phyloP scores from a whole-genome alignment of 2,329 filamentous ascomycete species.

The Clarireedia hainanense region DNA sequence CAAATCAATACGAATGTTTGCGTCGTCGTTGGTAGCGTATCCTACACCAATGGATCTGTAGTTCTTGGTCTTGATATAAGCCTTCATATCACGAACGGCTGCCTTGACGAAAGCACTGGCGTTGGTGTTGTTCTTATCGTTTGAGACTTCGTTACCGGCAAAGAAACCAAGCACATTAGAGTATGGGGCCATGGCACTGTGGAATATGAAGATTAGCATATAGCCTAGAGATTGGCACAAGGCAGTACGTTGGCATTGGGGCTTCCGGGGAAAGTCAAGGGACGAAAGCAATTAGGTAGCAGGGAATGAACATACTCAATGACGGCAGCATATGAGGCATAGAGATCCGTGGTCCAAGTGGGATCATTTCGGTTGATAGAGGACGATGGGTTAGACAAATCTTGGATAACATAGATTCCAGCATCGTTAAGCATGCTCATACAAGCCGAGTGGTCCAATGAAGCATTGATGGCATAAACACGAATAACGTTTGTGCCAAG shows the following conservation, averaged over 20 bases:
- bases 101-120: constrained; percentile 96
- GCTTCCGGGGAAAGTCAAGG: neutral
- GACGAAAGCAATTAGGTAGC: neutral
- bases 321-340: constrained; percentile 73
- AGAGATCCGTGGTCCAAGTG: constrained; percentile 71
- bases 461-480: constrained; percentile 86
- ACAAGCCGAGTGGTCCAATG: constrained; percentile 68
- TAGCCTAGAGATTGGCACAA: neutral
- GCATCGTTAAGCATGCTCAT: constrained; percentile 76
- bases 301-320: constrained; percentile 45
- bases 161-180: constrained; percentile 95
- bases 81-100: constrained; percentile 91
- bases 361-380: constrained; percentile 83
- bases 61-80: constrained; percentile 75
- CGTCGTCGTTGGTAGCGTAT: constrained; percentile 93
- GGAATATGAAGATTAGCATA: neutral
- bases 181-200: constrained; percentile 61
- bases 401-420: constrained; percentile 92
- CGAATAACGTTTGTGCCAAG: constrained; percentile 89
- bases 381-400: constrained; percentile 70
- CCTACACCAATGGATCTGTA: constrained; percentile 81
- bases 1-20: constrained; percentile 70
- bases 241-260: neutral
- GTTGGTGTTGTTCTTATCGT: constrained; percentile 78
- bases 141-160: constrained; percentile 94